Conservation (phyloP, 2,329 filamentous ascomycete species). For the Samsoniella hepiali region DNA sequence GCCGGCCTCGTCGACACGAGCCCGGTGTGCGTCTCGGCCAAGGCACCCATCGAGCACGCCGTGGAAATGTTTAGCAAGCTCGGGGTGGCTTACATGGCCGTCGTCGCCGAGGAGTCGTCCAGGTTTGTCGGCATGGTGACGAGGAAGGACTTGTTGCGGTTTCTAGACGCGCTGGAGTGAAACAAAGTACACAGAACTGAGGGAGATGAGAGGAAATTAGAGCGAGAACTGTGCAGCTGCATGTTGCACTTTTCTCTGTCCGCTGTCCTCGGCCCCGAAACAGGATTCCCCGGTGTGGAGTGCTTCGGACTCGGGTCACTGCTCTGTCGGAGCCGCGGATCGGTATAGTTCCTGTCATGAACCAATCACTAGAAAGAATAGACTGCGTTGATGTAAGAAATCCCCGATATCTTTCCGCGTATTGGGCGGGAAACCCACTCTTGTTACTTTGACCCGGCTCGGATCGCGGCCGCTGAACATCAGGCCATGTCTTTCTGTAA, state of each 20-base stretch:
- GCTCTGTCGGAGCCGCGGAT: too few species aligned
- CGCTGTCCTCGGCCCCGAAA: not conserved
- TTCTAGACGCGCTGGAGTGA: constrained; percentile 10
- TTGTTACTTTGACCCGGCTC: not conserved
- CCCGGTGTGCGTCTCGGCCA: constrained; percentile 46
- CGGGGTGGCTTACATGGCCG: constrained; percentile 50
- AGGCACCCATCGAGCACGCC: constrained; percentile 55
- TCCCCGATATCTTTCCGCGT: not conserved
- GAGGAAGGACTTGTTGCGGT: constrained; percentile 48
- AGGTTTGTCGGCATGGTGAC: constrained; percentile 52
- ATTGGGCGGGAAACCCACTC: not conserved
- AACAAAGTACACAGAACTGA: not conserved
- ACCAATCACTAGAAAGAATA: too few species aligned
- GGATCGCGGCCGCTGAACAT: not conserved
- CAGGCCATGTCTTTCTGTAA: not conserved
- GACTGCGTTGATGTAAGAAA: too few species aligned
- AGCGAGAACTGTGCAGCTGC: not conserved
- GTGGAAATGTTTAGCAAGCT: constrained; percentile 59
- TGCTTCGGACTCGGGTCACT: not conserved
- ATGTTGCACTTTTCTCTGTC: not conserved
- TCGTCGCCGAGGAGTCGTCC: constrained; percentile 50
- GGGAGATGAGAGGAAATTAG: not conserved
- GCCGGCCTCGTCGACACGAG: constrained; percentile 51
- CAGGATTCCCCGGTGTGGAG: not conserved
- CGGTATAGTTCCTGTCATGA: too few species aligned